These are phyloP conservation scores for Psilocybe tampanensis DNA, from an alignment of 768 basidiomycete genomes.

Conservation along the genomic window DNA sequence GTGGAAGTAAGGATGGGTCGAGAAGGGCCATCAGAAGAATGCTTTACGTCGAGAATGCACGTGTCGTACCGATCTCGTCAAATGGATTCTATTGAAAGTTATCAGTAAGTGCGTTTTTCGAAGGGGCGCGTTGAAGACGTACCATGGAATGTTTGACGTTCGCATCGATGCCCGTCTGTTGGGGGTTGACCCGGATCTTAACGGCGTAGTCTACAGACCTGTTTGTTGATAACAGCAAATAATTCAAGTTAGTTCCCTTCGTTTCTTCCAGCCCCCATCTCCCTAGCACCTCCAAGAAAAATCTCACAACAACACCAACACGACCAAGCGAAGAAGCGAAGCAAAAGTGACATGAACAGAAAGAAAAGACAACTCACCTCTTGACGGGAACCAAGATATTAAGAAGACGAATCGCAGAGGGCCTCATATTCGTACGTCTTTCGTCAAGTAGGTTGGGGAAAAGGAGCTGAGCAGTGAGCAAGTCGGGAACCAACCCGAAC, in stretches of 20 bases:
- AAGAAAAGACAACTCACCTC: constrained; percentile 2
- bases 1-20: no score
- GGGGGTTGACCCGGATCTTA: constrained; percentile 96
- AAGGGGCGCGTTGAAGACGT: no score
- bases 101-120: no score
- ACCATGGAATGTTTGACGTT: constrained; percentile 99
- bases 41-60: constrained; percentile 3
- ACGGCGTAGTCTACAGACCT: constrained; percentile 97
- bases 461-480: no score
- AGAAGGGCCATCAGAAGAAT: no score
- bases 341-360: not conserved
- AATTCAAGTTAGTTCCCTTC: not conserved
- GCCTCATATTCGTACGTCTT: constrained; percentile 13
- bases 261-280: no score
- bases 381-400: constrained; percentile 16
- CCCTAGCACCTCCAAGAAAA: no score
- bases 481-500: no score
- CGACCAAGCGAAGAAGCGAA: not conserved
- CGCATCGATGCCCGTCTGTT: constrained; percentile 94
- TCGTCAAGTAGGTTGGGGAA: no score
- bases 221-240: not conserved
- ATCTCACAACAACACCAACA: no score
- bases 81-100: constrained; percentile 97
- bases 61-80: constrained; percentile 95
- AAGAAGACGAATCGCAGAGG: constrained; percentile 13